Evolutionary conservation across 2,329 filamentous ascomycete genomes (phyloP), one percentile per base, ranked within the genome.

Genomic region (Aschersonia sp.): DNA sequence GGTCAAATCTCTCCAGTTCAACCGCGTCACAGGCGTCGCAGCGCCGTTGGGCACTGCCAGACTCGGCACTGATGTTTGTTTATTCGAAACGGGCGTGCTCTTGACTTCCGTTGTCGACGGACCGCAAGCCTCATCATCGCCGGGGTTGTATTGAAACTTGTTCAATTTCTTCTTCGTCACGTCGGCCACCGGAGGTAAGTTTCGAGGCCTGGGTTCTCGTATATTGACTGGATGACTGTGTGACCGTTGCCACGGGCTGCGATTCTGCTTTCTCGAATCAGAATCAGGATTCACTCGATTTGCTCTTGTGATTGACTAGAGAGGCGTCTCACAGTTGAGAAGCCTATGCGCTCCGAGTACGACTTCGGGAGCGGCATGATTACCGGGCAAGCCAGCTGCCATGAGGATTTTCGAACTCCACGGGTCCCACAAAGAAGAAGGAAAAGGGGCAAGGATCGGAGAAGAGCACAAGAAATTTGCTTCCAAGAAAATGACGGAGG

Each of bases 111-210:
- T 47, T n/a, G 49, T 39, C n/a, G 50, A 48, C 5, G 55, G 53
- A 30, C 52, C 42, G 12, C 41, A 39, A 6, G 49, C 44, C 22
- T 55, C 56, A 11, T 55, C 53, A 30, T 54, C 48, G 10, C 50
- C 46, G 2, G 56, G 51, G 6, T 64, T 59, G 11, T 69, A 66
- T 46, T 69, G 66, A 52, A 78, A 81, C 48, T 76, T 74, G 56
- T 72, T 74, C 32, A 83, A 67, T 55, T 81, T 83, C 52, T 66
- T 75, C 57, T 76, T 81, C 9, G 79, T 79, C 7, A 67, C 67
- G 32, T 75, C 69, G 40, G 79, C 81, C 10, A 79, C 67, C 14
- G 72, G 70, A 32, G 69, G 65, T 6, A 72, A 59, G 40, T 69
- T 59, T 39, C 62, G 65, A 9, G 64, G 46, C 35, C 56, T 62